Evolutionary conservation across 306 rosid species (phyloP), one percentile per base, ranked within the genome.

Genomic region (Prosopis cineraria): DNA sequence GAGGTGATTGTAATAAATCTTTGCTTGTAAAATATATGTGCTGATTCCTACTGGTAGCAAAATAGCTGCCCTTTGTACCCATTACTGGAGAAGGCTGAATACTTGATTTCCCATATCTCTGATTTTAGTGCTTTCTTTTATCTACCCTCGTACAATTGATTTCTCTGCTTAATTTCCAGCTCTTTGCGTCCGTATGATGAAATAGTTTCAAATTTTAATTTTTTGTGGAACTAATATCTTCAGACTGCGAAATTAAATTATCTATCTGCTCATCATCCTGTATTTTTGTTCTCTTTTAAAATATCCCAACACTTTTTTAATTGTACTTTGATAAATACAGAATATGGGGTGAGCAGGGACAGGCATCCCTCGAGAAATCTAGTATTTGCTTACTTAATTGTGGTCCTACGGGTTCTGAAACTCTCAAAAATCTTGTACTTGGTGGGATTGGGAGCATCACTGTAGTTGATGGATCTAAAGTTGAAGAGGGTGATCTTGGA

Each of bases 381-480:
- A 40, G 72, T 67, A 67, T 39, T 24, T 67, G 72, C 34, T 40
- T 67, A 62, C 97, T 95, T 58, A 95, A 95, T 76, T 93, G 98
- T 56, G 98, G 99, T 56, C 99, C 99, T 66, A 95, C 99, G 11
- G 99, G 99, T 67, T 93, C 99, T 25, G 99, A 95, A 84, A 86
- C 98, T 36, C 85, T 95, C 31, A 95, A 67, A 24, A 67, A 90
- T 83, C 98, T 95, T 62, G 99, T 93, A 76, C 99, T 95, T 50
- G 99, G 99, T 41, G 98, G 99, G 81, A 69, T 93, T 75, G 99
- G 99, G 81, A 91, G 98, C 85, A 95, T 95, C 86, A 95, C 99
- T 44, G 89, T 95, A 19, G 90, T 95, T 45, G 99, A 95, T 82
- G 99, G 98, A 67, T 86, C 99, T 27, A 95, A 95, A 81, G 96